phyloP scores from a whole-genome alignment of 176 grass and related monocot genomes.

The Cymbopogon citratus region DNA sequence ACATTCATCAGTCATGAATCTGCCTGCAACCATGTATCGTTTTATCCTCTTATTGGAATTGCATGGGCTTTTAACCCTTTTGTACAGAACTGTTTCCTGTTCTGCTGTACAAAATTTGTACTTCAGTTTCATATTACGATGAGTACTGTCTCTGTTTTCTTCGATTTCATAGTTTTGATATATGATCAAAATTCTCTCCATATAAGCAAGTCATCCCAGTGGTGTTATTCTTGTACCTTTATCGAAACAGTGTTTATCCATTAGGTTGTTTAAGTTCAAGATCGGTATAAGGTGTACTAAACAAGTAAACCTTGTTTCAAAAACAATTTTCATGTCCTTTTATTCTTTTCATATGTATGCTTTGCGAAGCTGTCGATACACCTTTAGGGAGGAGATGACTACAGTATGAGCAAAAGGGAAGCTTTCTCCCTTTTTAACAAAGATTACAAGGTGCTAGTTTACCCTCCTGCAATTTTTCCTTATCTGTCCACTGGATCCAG shows the following conservation, averaged over 20 bases:
- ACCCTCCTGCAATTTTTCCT: slow-evolving; percentile 54
- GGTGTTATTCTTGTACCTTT: background rate
- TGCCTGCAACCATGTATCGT: background rate
- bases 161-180: background rate
- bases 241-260: background rate
- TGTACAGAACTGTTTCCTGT: background rate
- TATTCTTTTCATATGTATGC: background rate
- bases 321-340: background rate
- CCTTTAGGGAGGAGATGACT: background rate
- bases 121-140: background rate
- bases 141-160: background rate
- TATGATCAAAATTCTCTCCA: background rate
- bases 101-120: background rate
- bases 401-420: background rate
- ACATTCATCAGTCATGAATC: slow-evolving; percentile 52
- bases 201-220: background rate
- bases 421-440: background rate
- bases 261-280: background rate
- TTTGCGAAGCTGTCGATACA: background rate
- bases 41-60: background rate
- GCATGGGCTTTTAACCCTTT: background rate
- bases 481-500: slow-evolving; percentile 48
- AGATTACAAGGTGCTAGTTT: slow-evolving; percentile 29
- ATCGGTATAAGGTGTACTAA: background rate
- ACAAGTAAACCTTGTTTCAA: background rate